These are phyloP conservation scores for Nemania sp. DNA, from an alignment of 2,329 filamentous ascomycete species.

Conservation along the genomic window DNA sequence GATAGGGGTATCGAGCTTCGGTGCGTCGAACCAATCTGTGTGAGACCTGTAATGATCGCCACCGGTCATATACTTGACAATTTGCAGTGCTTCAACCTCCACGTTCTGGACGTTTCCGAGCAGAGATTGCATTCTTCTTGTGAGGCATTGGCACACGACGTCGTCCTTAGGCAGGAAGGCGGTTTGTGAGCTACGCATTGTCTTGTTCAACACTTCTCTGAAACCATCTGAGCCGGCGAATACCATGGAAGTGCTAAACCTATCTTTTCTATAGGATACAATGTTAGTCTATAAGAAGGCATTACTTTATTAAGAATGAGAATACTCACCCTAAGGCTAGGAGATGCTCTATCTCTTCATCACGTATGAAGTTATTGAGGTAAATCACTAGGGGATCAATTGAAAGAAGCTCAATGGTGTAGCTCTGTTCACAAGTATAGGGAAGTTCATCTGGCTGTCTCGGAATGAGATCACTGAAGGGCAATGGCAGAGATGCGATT, in stretches of 20 bases:
- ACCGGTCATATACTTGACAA: slow-evolving; percentile 36
- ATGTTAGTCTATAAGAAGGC: neutral
- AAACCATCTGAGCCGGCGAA: too few relatives aligned
- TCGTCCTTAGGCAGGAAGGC: slow-evolving; percentile 31
- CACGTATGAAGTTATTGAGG: slow-evolving; percentile 30
- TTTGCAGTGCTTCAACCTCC: slow-evolving; percentile 30
- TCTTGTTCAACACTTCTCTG: slow-evolving; percentile 5
- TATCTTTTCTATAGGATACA: slow-evolving; percentile 9
- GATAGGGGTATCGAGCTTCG: slow-evolving; percentile 14
- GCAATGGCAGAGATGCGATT: neutral
- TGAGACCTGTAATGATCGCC: slow-evolving; percentile 35
- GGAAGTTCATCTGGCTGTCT: neutral
- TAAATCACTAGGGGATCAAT: slow-evolving; percentile 33
- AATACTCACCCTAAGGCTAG: slow-evolving; percentile 23
- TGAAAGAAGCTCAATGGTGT: slow-evolving; percentile 31
- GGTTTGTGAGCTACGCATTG: slow-evolving; percentile 27
- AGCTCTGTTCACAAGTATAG: slow-evolving; percentile 24
- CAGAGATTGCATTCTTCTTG: slow-evolving; percentile 33
- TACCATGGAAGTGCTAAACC: slow-evolving; percentile 6
- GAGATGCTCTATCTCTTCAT: slow-evolving; percentile 30
- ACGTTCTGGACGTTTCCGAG: slow-evolving; percentile 36
- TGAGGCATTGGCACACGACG: slow-evolving; percentile 31
- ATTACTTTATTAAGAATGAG: neutral
- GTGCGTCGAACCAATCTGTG: slow-evolving; percentile 31
- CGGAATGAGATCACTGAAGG: too few relatives aligned